These are phyloP conservation scores for Yamadazyma laniorum DNA, from an alignment of 805 yeast genomes.

Conservation along the genomic window DNA sequence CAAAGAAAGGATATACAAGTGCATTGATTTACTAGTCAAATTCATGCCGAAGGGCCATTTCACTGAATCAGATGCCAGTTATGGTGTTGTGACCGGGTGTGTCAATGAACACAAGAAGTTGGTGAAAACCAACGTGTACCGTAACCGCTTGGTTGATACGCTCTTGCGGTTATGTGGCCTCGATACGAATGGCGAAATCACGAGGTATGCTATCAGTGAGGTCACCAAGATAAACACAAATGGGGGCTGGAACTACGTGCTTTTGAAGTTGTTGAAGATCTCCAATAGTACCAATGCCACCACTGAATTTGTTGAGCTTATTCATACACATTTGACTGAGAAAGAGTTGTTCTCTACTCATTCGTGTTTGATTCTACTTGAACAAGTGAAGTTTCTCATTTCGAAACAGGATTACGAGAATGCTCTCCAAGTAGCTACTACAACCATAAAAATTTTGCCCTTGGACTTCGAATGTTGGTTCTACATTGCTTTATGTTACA, in stretches of 20 bases:
- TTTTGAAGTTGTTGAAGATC: conserved; percentile 23
- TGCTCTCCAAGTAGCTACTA: conserved; percentile 59
- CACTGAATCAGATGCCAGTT: conserved; percentile 39
- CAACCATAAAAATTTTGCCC: conserved; percentile 68
- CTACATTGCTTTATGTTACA: conserved; percentile 57
- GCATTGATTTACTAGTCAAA: conserved; percentile 40
- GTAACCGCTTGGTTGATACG: conserved; percentile 56
- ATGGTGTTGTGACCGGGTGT: conserved; percentile 31
- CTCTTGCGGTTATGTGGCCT: conserved; percentile 42
- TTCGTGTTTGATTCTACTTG: conserved; percentile 54
- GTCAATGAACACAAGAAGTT: conserved; percentile 18
- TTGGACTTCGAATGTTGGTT: conserved; percentile 76
- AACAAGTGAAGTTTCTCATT: conserved; percentile 64
- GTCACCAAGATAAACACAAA: not conserved
- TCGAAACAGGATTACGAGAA: conserved; percentile 49
- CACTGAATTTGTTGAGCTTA: conserved; percentile 22
- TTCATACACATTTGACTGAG: conserved; percentile 19
- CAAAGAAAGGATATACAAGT: conserved; percentile 11
- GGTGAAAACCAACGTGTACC: conserved; percentile 29
- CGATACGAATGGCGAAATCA: conserved; percentile 28
- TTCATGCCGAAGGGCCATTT: conserved; percentile 48
- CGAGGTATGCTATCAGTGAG: conserved; percentile 34
- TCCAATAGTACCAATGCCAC: conserved; percentile 20
- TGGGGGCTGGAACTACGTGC: conserved; percentile 23
- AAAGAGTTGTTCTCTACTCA: conserved; percentile 35